These are phyloP conservation scores for Tuber aestivum DNA, from an alignment of 495 filamentous ascomycete species.

Conservation along the genomic window DNA sequence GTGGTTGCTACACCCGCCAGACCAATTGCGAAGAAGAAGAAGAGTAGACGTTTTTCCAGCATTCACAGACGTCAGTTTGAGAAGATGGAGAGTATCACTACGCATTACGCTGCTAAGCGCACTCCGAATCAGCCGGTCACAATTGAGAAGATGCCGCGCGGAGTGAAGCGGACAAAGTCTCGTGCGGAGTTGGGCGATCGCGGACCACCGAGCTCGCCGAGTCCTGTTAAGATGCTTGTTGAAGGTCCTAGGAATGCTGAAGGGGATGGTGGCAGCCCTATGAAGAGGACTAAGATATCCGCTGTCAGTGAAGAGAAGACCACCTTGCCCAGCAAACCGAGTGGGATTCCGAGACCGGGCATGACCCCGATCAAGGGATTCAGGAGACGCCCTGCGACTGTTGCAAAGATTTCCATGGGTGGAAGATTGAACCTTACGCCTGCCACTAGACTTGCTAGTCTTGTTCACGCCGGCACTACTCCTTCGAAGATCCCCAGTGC, in stretches of 20 bases:
- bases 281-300: slow-evolving; percentile 35
- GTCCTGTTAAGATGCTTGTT: slow-evolving; percentile 16
- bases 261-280: slow-evolving; percentile 14
- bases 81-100: slow-evolving; percentile 41
- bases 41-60: slow-evolving; percentile 32
- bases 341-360: slow-evolving; percentile 21
- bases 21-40: slow-evolving; percentile 12
- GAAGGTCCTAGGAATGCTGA: slow-evolving; percentile 17
- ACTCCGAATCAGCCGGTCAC: slow-evolving; percentile 35
- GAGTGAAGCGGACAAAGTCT: slow-evolving; percentile 33
- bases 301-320: background rate
- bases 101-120: slow-evolving; percentile 39
- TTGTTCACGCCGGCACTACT: background rate
- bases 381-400: background rate
- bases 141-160: slow-evolving; percentile 37
- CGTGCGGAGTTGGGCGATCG: slow-evolving; percentile 30
- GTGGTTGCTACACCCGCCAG: slow-evolving; percentile 7
- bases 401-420: slow-evolving; percentile 22
- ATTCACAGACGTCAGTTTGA: slow-evolving; percentile 33
- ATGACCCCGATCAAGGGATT: slow-evolving; percentile 25
- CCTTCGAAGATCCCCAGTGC: slow-evolving; percentile 26
- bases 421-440: slow-evolving; percentile 27
- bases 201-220: slow-evolving; percentile 24
- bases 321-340: slow-evolving; percentile 13
- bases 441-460: slow-evolving; percentile 20